Evolutionary conservation across 2,329 filamentous ascomycete species (phyloP), one percentile per base, ranked within the genome.

Genomic region (Fusarium abutilonis): DNA sequence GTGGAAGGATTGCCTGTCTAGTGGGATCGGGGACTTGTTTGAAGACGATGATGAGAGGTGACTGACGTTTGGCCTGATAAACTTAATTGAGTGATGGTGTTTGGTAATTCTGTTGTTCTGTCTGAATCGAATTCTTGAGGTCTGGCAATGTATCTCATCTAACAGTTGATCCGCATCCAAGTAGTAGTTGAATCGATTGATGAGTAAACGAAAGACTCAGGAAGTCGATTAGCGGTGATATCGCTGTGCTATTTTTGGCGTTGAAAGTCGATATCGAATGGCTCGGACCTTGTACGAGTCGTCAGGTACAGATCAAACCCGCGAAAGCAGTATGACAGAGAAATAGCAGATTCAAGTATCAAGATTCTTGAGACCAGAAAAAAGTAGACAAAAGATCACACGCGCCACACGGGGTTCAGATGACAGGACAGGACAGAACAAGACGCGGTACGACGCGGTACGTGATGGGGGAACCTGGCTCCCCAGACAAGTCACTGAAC

Each of bases 371-470:
- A 14, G 31, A 34, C 31, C 6, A n/a, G 10, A 34, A 34, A 34
- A 34, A 31, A 13, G 23, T 26, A 26, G 31, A n/a, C 14, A n/a
- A n/a, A 34, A 41, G 21, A 45, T 51, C 34, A 51, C 32, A 60
- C 50, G 50, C 46, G 54, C 54, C 40, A n/a, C 39, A 57, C 42
- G 46, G 29, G 40, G 39, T 17, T 44, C 35, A 31, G 19, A 8
- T 26, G 23, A 26, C 23, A 26, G 23, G 23, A 26, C 23, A 26
- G 23, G 23, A 8, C 19, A 19, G 19, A 4, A 26, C 23, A 15
- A 28, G 52, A 66, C 59, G 54, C 63, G 63, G 59, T 49, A 59
- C 59, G 60, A 54, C 60, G 43, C 59, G 59, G 52, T 52, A 19
- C 46, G 54, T 13, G 60, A 57, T 32, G 46, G 43, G 10, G 42